These are phyloP conservation scores for Backusella sp. DNA, from an alignment of 192 early-diverging fungal species.

Conservation along the genomic window DNA sequence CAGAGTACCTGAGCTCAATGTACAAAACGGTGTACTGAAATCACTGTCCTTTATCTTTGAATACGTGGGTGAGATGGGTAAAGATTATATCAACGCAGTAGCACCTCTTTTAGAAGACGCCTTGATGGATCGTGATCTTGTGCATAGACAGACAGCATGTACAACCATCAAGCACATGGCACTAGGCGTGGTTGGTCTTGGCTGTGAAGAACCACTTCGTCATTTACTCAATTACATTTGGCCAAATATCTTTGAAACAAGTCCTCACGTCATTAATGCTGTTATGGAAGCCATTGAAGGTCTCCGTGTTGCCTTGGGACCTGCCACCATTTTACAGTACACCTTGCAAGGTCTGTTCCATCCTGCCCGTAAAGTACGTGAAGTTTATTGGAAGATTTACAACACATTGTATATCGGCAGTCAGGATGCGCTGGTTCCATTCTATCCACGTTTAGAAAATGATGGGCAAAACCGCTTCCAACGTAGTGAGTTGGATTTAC, in stretches of 20 bases:
- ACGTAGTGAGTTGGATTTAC: conserved; percentile 80
- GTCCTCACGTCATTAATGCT: conserved; percentile 96
- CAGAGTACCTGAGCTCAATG: conserved; percentile 97
- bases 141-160: conserved; percentile 97
- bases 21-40: conserved; percentile 99
- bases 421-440: conserved; percentile 91
- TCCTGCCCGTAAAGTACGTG: conserved; percentile 90
- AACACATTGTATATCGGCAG: conserved; percentile 91
- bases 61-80: conserved; percentile 98
- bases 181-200: conserved; percentile 88
- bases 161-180: conserved; percentile 94
- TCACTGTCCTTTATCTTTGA: conserved; percentile 95
- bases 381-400: conserved; percentile 99
- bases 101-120: conserved; percentile 96
- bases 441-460: conserved; percentile 88
- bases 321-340: conserved; percentile 82
- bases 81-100: conserved; percentile 97
- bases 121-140: conserved; percentile 95
- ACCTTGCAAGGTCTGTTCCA: conserved; percentile 95
- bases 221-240: conserved; percentile 96
- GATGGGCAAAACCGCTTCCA: conserved; percentile 74
- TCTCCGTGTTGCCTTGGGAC: conserved; percentile 86
- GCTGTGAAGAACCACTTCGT: conserved; percentile 90
- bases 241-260: conserved; percentile 98
- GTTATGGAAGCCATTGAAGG: conserved; percentile 98